Evolutionary conservation across 2,329 filamentous ascomycete species (phyloP).

Genomic region (Xylaria sp.): DNA sequence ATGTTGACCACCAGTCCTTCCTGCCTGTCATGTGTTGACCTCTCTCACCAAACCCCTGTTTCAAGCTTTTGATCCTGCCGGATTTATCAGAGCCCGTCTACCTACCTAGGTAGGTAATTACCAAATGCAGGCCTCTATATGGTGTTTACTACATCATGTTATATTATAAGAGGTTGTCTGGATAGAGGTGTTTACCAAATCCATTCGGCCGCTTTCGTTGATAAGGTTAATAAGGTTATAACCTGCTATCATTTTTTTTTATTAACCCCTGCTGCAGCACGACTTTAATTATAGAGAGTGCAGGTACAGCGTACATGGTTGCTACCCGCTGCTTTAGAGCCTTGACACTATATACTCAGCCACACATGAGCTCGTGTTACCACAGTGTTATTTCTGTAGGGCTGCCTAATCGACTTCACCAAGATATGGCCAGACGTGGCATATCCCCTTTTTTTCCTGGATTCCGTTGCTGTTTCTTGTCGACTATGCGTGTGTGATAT

Average conservation of each 20-base stretch:
- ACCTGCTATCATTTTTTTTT: slow-evolving; percentile 14
- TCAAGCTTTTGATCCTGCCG: slow-evolving; percentile 29
- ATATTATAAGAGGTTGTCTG: not conserved
- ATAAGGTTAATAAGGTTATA: slow-evolving; percentile 14
- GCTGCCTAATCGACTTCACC: not conserved
- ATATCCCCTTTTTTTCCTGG: not conserved
- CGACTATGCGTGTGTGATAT: not conserved
- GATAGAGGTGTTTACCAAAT: slow-evolving; percentile 18
- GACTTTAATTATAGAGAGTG: slow-evolving; percentile 22
- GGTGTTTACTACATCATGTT: not conserved
- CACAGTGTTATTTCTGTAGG: slow-evolving; percentile 11
- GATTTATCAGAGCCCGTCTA: slow-evolving; percentile 11
- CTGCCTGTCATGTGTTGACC: slow-evolving; percentile 4
- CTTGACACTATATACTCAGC: slow-evolving; percentile 7
- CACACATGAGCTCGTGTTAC: slow-evolving; percentile 26
- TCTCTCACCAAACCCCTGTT: slow-evolving; percentile 12
- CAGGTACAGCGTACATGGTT: not conserved
- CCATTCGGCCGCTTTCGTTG: slow-evolving; percentile 6
- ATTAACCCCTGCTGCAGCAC: slow-evolving; percentile 12
- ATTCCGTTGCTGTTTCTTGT: slow-evolving; percentile 8
- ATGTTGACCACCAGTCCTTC: slow-evolving; percentile 11
- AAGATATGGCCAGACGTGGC: not conserved
- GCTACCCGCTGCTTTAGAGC: not conserved
- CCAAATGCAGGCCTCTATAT: not conserved
- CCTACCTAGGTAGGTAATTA: not conserved